Base-by-base conservation (phyloP, 345 rosid genomes). In the Passiflora organensis region DNA sequence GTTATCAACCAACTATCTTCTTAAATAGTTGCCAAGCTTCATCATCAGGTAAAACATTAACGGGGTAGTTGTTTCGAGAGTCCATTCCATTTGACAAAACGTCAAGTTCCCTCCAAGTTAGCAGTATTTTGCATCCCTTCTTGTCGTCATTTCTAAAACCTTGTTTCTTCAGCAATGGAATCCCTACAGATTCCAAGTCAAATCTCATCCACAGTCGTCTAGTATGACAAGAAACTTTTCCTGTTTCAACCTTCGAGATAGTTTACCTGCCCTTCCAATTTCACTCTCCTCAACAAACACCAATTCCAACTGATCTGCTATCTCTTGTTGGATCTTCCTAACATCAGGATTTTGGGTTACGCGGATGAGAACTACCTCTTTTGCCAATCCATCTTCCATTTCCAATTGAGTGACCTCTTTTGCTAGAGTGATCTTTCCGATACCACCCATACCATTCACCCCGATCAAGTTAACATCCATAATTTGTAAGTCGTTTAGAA, bases 181-280 rank as follows among this genome's bases (percentile, higher is more conserved):
- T 71, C 53, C 77, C 77, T 2, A 74, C 45, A 0, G 32, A 50
- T 13, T 60, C 48, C 25, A 68, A 16, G 6, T 74, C 46, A 11
- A 74, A n/a, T n/a, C 19, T 36, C 5, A 53, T 36, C 75, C 75
- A 64, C 0, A 78, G 38, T 71, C 51, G 36, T 78, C 79, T 9
- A 78, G 41, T 37, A 78, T 64, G 13, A 78, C 48, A 23, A 78
- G 67, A 23, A 65, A 11, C n/a, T 47, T 71, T 37, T 49, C 22
- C 25, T 54, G n/a, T n/a, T n/a, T n/a, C n/a, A n/a, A n/a, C n/a
- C n/a, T n/a, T n/a, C n/a, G n/a, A n/a, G n/a, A n/a, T n/a, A n/a
- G n/a, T n/a, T n/a, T n/a, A n/a, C n/a, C n/a, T n/a, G n/a, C n/a
- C n/a, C 57, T 0, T 44, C 16, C 62, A 1, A 2, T 1, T 1